Percentiles rank a stretch among this genome's conserved stretches.
Evolutionary conservation across 176 grass and related monocot genomes (phyloP).

Genomic region (Bolboschoenus planiculmis): DNA sequence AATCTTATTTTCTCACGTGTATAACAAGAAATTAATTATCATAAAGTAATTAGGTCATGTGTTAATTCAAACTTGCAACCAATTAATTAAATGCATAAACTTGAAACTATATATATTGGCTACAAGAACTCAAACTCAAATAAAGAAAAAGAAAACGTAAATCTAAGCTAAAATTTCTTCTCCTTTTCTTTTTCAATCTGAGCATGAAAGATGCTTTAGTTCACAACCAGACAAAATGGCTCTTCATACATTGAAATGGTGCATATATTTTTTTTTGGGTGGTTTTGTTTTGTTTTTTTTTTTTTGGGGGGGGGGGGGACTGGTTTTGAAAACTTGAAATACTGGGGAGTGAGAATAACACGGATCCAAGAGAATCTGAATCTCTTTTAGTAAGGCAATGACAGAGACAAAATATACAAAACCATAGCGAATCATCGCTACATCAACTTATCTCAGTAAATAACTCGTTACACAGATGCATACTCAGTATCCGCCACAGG

Average conservation of each 20-base stretch:
- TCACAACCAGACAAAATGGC: neutral
- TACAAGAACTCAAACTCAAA: neutral
- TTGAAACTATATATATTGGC: neutral
- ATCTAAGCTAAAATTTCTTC: neutral
- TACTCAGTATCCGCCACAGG: neutral
- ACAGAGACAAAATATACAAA: neutral
- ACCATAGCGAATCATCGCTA: neutral
- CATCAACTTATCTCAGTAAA: too few relatives aligned
- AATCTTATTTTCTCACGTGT: neutral
- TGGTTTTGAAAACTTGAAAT: neutral
- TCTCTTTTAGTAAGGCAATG: neutral
- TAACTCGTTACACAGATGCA: neutral
- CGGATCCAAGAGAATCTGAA: constrained; percentile 15
- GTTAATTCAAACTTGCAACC: neutral
- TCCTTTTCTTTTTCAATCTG: neutral
- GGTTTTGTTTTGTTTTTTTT: too few relatives aligned
- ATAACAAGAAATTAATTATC: neutral
- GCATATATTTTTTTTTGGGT: neutral
- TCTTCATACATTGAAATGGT: neutral
- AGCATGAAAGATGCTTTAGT: neutral
- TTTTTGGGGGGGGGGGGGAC: too few relatives aligned
- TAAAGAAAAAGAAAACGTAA: neutral
- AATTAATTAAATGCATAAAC: neutral
- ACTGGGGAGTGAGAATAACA: neutral
- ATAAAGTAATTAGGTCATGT: neutral